Conservation (phyloP, 805 yeast genomes). For the Isabelozyma gotoi region DNA sequence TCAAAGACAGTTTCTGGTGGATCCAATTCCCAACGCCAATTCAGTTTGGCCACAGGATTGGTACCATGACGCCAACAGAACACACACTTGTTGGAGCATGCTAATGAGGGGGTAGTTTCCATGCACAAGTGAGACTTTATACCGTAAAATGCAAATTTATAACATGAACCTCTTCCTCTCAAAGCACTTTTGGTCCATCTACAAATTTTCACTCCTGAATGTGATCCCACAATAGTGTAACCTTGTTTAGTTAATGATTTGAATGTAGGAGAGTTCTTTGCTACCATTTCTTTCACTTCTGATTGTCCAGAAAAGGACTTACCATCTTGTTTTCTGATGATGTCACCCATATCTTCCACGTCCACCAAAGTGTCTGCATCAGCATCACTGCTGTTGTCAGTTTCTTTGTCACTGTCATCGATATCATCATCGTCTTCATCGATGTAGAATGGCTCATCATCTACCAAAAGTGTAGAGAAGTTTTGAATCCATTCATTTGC, state of each 20-base stretch:
- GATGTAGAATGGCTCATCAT: constrained; percentile 63
- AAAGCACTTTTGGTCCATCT: constrained; percentile 95
- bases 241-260: constrained; percentile 91
- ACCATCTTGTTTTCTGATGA: constrained; percentile 41
- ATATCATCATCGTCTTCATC: constrained; percentile 60
- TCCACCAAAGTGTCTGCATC: constrained; percentile 57
- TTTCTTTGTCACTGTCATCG: constrained; percentile 50
- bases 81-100: constrained; percentile 93
- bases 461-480: constrained; percentile 60
- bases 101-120: constrained; percentile 93
- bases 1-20: constrained; percentile 79
- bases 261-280: constrained; percentile 83
- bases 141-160: constrained; percentile 89
- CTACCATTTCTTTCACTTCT: constrained; percentile 76
- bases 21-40: constrained; percentile 95
- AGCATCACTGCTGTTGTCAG: constrained; percentile 33
- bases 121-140: constrained; percentile 87
- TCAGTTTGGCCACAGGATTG: constrained; percentile 88
- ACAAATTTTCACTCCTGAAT: constrained; percentile 92
- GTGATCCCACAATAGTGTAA: constrained; percentile 88
- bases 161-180: constrained; percentile 92
- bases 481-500: constrained; percentile 67
- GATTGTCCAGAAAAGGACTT: constrained; percentile 7
- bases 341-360: constrained; percentile 83
- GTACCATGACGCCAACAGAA: constrained; percentile 98